Base-by-base conservation (phyloP, 441 rosid genomes). In the Populus hybrid region DNA sequence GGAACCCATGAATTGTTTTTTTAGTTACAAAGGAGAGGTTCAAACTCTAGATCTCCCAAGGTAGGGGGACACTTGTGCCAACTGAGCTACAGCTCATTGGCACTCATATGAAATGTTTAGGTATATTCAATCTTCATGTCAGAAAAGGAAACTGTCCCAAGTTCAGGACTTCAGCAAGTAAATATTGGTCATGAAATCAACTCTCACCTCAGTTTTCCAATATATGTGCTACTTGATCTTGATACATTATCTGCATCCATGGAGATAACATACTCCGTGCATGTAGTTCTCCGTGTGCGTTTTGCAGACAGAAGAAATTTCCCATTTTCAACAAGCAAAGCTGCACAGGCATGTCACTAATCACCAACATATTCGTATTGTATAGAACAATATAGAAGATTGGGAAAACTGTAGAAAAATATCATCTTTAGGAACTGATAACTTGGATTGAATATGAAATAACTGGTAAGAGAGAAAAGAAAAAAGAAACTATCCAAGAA, bases 291-390 rank as follows among this genome's bases (percentile, higher is more conserved):
- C 83, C 97, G 79, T 34, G 92, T 93, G 73, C 97, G 89, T 82
- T 95, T 95, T 3, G 97, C 99, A 10, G 99, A 92, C 42, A 95
- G 92, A 84, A 95, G 96, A 74, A 95, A 95, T 85, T 95, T 95
- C n/a, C 99, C 99, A 83, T 91, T 95, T 85, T 95, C 98, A 80
- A 92, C 98, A 81, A 92, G 89, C 87, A 93, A 74, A 72, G 96
- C 99, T 95, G 88, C 79, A 86, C 73, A 10, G 59, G 20, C 35
- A 70, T 4, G 34, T 12, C 26, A 73, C 21, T 32, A 10, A 46
- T 72, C 61, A 28, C 59, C 32, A 46, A n/a, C 1, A 18, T 16
- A 57, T n/a, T 50, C 38, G 30, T 28, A 28, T 28, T 28, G 70
- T 4, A 77, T 4, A 66, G 32, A 26, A 16, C 69, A 28, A 28